phyloP scores from a whole-genome alignment of 108 stramenopile species.

The Schizochytrium sp. region DNA sequence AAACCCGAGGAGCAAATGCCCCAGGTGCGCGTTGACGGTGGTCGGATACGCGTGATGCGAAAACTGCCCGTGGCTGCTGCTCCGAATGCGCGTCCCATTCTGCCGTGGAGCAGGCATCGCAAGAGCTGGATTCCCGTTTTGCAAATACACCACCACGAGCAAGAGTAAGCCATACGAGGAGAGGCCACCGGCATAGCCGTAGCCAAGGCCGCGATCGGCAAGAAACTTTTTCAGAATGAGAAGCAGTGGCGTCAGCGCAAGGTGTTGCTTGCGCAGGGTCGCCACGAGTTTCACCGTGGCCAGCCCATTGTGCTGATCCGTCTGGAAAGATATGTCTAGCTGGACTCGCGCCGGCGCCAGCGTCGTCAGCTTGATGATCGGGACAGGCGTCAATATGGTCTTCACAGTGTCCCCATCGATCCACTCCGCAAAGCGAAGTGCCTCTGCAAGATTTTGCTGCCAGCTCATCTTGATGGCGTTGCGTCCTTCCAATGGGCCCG shows the following conservation, averaged over 20 bases:
- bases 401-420: constrained; percentile 38
- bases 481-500: constrained; percentile 45
- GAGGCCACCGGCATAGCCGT: constrained; percentile 40
- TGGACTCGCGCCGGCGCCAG: not conserved
- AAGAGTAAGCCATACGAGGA: constrained; percentile 39
- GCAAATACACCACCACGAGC: constrained; percentile 36
- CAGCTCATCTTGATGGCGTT: constrained; percentile 53
- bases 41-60: not conserved
- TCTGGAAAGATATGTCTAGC: constrained; percentile 41
- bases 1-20: constrained; percentile 45
- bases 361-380: constrained; percentile 40
- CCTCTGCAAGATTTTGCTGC: constrained; percentile 46
- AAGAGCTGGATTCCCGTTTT: not conserved
- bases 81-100: not conserved
- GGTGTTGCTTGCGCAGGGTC: constrained; percentile 21
- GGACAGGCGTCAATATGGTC: constrained; percentile 44
- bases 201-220: constrained; percentile 34
- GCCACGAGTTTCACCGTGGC: constrained; percentile 31
- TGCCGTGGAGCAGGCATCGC: not conserved
- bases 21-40: constrained; percentile 29
- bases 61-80: not conserved
- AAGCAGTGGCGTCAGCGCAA: constrained; percentile 30
- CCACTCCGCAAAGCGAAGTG: constrained; percentile 37
- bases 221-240: constrained; percentile 40
- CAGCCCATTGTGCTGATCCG: constrained; percentile 37